Evolutionary conservation across 176 grass and related monocot genomes (phyloP), one percentile per base, ranked within the genome.

Genomic region (Tuctoria greenei): DNA sequence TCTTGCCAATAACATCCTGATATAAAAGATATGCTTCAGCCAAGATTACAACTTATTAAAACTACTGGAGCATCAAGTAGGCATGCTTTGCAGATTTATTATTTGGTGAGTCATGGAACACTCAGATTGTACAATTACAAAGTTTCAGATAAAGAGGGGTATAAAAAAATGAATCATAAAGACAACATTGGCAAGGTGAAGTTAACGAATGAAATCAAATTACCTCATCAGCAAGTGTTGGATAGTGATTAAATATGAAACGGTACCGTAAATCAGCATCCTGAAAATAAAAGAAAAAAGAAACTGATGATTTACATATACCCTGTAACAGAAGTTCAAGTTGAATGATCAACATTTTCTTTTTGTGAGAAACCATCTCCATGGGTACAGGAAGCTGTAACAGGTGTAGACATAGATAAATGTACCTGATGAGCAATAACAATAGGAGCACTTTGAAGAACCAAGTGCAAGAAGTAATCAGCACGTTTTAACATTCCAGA

Each of bases 241-340:
- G 93, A 71, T 87, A 97, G 84, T 97, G 90, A 79, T 97, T 97
- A 77, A 91, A 97, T 80, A 97, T 97, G 88, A 97, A 97, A 62
- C 93, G 88, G 60, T 97, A 97, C 41, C 88, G 88, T 63, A 97
- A 87, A 3, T 97, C 88, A 64, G 73, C 67, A 83, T 97, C 93
- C 93, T 97, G 83, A 73, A 89, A 59, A 80, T 31, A 62, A 61
- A 77, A 84, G 35, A 59, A 77, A 59, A 37, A 44, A 2, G 7
- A 52, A 34, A 54, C 11, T 2, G 35, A 34, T 69, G 42, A 83
- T 61, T 50, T 77, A 86, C 42, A 23, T 44, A 37, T 66, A 57
- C 27, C 41, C 26, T 31, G 11, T 28, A 18, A 82, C 37, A 4
- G 36, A 71, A 64, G 3, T 72, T 66, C 6, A 10, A 49, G 8